Evolutionary conservation across 345 rosid genomes (phyloP), one percentile per base, ranked within the genome.

Genomic region (Rhodamnia rubescens): DNA sequence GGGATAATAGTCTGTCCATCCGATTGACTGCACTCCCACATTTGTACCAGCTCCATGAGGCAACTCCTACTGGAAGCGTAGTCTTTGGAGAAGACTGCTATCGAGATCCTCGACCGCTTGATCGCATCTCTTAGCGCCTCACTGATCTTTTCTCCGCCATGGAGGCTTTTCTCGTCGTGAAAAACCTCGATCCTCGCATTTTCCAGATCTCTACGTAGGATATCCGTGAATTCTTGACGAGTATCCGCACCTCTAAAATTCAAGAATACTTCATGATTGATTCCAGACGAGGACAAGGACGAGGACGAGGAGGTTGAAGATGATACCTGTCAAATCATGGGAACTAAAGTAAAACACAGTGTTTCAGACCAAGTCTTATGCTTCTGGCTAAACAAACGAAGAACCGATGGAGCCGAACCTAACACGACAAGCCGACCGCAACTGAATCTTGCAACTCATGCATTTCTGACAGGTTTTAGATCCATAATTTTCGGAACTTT

Each of bases 271-370:
- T 40, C 50, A 0, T 40, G 13, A 36, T 18, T 47, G 69, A n/a
- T 58, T n/a, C 8, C 4, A 26, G 3, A 2, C 0, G 64, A 57
- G 0, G 27, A 2, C 0, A 32, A 57, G 0, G 27, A 58, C 0
- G 0, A 56, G 44, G 44, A 42, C 44, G 44, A 42, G 5, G 44
- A 42, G 44, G 44, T 42, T 24, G 59, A 24, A 56, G 27, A 24
- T 56, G 14, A 10, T 56, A 24, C 29, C 61, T 56, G 27, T 56
- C 27, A 56, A 56, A 56, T 24, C 61, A 56, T 24, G 59, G 59
- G 9, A 56, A 56, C 27, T 56, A 56, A 56, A 56, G 59, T 24
- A 8, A 4, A 56, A 56, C 13, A 22, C 7, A 42, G 61, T 24
- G 3, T 24, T 56, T 26, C 61, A 9, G 61, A 56, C 29, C 61